phyloP scores from a whole-genome alignment of 345 rosid genomes.

The Lepidium didymum region DNA sequence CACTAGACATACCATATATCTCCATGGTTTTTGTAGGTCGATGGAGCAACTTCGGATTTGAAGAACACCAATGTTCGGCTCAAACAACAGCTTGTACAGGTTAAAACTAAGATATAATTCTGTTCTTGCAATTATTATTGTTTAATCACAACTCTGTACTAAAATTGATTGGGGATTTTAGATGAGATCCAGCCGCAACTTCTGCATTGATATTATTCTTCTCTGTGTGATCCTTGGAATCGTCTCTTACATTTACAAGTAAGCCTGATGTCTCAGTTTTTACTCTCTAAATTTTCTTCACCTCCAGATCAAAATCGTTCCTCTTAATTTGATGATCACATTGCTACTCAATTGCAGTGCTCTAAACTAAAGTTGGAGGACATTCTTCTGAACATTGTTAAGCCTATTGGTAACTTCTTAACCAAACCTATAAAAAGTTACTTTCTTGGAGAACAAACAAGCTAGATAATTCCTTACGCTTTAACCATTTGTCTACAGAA shows the following conservation, averaged over 20 bases:
- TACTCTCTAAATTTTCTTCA: not conserved
- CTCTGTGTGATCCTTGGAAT: conserved; percentile 69
- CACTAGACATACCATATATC: not conserved
- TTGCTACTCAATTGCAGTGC: conserved; percentile 7
- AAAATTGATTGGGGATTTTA: conserved; percentile 17
- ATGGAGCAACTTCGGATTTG: conserved; percentile 57
- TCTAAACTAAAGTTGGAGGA: conserved; percentile 9
- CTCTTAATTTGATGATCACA: not conserved
- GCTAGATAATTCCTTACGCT: not conserved
- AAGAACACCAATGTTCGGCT: conserved; percentile 68
- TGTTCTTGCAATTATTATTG: not conserved
- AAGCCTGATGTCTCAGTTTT: conserved; percentile 22
- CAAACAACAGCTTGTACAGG: conserved; percentile 62
- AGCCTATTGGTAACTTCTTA: conserved; percentile 1
- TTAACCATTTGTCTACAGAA: not conserved
- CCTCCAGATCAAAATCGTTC: not conserved
- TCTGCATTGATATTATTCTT: conserved; percentile 70
- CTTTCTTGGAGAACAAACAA: conserved; percentile 11
- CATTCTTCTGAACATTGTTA: not conserved
- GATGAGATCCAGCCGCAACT: conserved; percentile 71
- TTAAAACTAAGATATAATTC: conserved; percentile 17
- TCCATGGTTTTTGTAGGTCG: conserved; percentile 45
- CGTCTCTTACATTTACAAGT: conserved; percentile 62
- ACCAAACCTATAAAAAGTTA: not conserved
- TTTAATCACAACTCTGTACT: not conserved